Evolutionary conservation across 495 filamentous ascomycete species (phyloP).

Genomic region (Penicillium lagena): DNA sequence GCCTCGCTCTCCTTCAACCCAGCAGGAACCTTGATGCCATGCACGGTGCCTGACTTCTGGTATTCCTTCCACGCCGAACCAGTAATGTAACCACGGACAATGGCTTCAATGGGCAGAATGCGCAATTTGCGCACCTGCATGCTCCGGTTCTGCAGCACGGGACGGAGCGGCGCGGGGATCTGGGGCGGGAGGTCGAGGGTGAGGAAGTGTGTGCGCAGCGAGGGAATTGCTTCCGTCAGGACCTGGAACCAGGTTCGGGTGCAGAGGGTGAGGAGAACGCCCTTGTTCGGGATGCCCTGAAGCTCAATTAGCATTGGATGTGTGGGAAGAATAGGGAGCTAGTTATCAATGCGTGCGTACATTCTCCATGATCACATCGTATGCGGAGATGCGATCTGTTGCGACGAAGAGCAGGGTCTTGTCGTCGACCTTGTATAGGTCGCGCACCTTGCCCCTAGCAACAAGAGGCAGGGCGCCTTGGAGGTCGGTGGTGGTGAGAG

Average conservation of each 20-base stretch:
- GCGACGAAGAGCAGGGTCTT: slow-evolving; percentile 81
- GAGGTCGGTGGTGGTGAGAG: slow-evolving; percentile 48
- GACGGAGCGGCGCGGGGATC: slow-evolving; percentile 40
- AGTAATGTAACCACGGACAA: slow-evolving; percentile 90
- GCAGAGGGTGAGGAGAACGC: slow-evolving; percentile 74
- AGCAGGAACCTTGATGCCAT: slow-evolving; percentile 61
- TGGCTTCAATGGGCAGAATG: slow-evolving; percentile 84
- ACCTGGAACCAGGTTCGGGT: slow-evolving; percentile 81
- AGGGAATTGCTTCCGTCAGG: slow-evolving; percentile 57
- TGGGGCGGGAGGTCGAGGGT: slow-evolving; percentile 56
- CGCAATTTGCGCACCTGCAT: slow-evolving; percentile 79
- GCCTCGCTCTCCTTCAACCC: slow-evolving; percentile 67
- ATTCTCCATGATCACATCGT: slow-evolving; percentile 88
- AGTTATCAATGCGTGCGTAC: slow-evolving; percentile 23
- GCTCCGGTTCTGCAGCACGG: slow-evolving; percentile 57
- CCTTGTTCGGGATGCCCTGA: slow-evolving; percentile 78
- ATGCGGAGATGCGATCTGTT: slow-evolving; percentile 89
- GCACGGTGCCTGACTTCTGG: slow-evolving; percentile 66
- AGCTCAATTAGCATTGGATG: background rate
- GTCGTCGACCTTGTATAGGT: slow-evolving; percentile 70
- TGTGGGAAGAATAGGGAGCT: slow-evolving; percentile 1
- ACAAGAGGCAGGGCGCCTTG: slow-evolving; percentile 48
- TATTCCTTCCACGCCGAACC: slow-evolving; percentile 88
- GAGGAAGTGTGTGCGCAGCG: slow-evolving; percentile 71
- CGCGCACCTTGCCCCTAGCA: slow-evolving; percentile 72